These are phyloP conservation scores for Priceomyces carsonii DNA, from an alignment of 805 yeast genomes.

Conservation along the genomic window DNA sequence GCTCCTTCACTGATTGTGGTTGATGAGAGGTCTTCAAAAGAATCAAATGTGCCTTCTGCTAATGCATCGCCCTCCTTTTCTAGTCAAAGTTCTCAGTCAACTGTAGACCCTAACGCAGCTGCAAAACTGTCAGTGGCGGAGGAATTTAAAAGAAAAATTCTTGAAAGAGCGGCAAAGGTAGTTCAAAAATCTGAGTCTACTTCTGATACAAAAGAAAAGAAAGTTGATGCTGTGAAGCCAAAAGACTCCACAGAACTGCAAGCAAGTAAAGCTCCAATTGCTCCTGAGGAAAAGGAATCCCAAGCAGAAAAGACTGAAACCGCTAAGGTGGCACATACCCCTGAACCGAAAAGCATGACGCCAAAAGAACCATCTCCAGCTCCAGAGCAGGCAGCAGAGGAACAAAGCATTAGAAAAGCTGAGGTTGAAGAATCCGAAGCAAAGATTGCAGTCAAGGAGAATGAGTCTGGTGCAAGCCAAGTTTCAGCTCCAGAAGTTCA, in stretches of 20 bases:
- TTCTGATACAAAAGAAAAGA: conserved; percentile 12
- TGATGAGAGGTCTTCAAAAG: conserved; percentile 9
- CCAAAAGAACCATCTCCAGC: conserved; percentile 8
- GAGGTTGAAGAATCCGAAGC: conserved; percentile 4
- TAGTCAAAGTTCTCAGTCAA: conserved; percentile 14
- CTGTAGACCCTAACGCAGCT: conserved; percentile 13
- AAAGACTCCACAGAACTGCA: conserved; percentile 8
- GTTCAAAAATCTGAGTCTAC: conserved; percentile 9
- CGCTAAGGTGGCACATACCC: conserved; percentile 9
- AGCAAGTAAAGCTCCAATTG: conserved; percentile 7
- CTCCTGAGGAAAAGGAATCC: conserved; percentile 9
- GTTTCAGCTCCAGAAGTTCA: conserved; percentile 1
- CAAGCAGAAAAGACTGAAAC: conserved; percentile 9
- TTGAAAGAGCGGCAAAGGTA: conserved; percentile 26
- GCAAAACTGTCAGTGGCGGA: conserved; percentile 25
- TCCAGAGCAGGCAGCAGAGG: neutral
- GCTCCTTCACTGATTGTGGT: conserved; percentile 8
- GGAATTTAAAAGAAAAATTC: conserved; percentile 37
- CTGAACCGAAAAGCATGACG: conserved; percentile 6
- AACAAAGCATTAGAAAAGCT: conserved; percentile 7
- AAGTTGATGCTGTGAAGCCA: conserved; percentile 8
- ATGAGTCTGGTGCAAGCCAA: conserved; percentile 7
- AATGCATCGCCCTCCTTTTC: conserved; percentile 13
- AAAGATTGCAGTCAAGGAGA: neutral
- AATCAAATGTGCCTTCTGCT: conserved; percentile 5